phyloP scores from a whole-genome alignment of 1,284 basidiomycete species.

The Malassezia japonica region DNA sequence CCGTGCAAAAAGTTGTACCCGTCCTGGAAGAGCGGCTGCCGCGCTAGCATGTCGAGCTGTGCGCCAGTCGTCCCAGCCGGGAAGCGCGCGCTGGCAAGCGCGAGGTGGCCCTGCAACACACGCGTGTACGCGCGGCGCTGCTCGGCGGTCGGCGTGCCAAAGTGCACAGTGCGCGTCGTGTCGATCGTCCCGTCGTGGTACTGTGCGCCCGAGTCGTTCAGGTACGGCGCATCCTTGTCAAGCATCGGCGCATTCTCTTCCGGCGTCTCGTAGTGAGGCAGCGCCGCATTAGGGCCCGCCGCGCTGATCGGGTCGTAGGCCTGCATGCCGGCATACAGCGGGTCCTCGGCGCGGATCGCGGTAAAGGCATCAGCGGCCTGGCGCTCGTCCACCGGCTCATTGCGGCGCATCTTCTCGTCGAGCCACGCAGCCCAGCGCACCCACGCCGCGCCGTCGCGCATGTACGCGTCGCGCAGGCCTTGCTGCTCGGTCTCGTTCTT shows the following conservation, averaged over 20 bases:
- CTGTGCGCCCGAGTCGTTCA: constrained; percentile 41
- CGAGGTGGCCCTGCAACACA: constrained; percentile 41
- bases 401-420: constrained; percentile 30
- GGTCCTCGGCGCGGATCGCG: constrained; percentile 19
- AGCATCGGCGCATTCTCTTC: constrained; percentile 27
- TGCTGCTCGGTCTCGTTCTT: constrained; percentile 40
- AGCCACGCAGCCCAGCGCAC: constrained; percentile 45
- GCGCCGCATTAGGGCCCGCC: constrained; percentile 35
- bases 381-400: constrained; percentile 26
- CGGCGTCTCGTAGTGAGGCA: constrained; percentile 46
- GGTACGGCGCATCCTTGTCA: constrained; percentile 33
- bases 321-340: constrained; percentile 34
- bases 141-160: constrained; percentile 34
- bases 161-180: constrained; percentile 41
- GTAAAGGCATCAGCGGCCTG: constrained; percentile 30
- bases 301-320: constrained; percentile 44
- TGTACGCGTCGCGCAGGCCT: constrained; percentile 33
- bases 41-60: constrained; percentile 34
- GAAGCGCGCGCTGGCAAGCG: constrained; percentile 28
- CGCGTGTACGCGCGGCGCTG: constrained; percentile 42
- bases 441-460: constrained; percentile 43
- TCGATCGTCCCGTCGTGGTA: constrained; percentile 45
- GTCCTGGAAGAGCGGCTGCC: constrained; percentile 36
- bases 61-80: constrained; percentile 37
- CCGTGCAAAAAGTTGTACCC: constrained; percentile 37